Conservation (phyloP, 148 eudicot genomes). For the Silene conica region DNA sequence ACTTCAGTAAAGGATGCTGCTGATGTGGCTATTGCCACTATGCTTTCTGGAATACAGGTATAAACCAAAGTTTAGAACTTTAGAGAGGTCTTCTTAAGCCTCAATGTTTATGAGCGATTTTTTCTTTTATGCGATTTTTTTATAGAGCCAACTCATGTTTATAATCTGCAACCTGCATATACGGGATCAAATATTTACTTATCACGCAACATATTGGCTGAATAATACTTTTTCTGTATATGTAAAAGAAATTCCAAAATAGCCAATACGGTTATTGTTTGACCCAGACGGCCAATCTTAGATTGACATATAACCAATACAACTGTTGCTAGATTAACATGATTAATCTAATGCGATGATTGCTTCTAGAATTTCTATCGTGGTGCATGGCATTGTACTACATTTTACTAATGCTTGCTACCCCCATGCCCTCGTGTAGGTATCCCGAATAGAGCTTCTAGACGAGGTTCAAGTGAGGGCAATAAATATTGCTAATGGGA, state of each 20-base stretch:
- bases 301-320: not conserved
- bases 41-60: slow-evolving; percentile 94
- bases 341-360: not conserved
- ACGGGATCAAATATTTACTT: not conserved
- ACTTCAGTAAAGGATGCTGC: slow-evolving; percentile 96
- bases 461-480: slow-evolving; percentile 98
- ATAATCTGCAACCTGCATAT: not conserved
- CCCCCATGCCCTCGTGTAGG: slow-evolving; percentile 34
- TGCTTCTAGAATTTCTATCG: not conserved
- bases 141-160: not conserved
- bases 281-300: not conserved
- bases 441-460: slow-evolving; percentile 83
- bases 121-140: not conserved
- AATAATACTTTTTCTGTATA: not conserved
- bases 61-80: not conserved
- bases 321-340: not conserved
- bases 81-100: not conserved
- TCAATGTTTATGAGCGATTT: not conserved
- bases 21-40: slow-evolving; percentile 91
- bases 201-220: not conserved
- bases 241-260: not conserved
- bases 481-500: slow-evolving; percentile 81
- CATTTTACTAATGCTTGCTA: slow-evolving; percentile 3
- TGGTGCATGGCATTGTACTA: not conserved
- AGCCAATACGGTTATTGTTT: not conserved